Evolutionary conservation across 495 filamentous ascomycete species (phyloP), one percentile per base, ranked within the genome.

Genomic region (Talaromyces stipitatus): DNA sequence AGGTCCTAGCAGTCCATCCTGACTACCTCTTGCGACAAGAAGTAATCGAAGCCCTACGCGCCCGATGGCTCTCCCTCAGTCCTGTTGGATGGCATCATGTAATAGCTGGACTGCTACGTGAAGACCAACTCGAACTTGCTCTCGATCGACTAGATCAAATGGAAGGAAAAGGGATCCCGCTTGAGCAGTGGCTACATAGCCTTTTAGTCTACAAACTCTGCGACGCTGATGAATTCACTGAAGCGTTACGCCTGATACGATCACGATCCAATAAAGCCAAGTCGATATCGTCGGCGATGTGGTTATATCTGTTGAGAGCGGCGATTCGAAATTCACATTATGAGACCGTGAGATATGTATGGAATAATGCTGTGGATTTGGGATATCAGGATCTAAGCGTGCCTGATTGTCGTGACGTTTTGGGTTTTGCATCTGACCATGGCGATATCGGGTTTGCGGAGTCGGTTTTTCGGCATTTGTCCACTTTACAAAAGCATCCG

Each of bases 1-100:
- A 91, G 83, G 82, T 82, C 5, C 81, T 92, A 22, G 83, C 90
- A 12, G 82, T 95, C 22, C 91, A 96, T 67, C 91, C 92, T 1
- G 85, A 97, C 68, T 91, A 94, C 60, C 43, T 91, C 1, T 74
- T 91, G 10, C 85, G 91, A 22, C 75, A 78, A 32, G 75, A 85
- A 28, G 75, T 95, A n/a, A 69, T 97, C 23, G 66, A 76, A 43
- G 83, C 83, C 20, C 71, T 82, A 41, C 80, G 81, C 63, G 75
- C 82, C 56, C 71, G 84, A 58, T 94, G 89, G 86, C 80, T 89
- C 43, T 70, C 73, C 2, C 66, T 95, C 23, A 83, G 78, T 6
- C 75, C 76, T 8, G 76, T 82, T 20, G 90, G 84, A 14, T 84
- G 78, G 72, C 78, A 85, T 64, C 80, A 82, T 66, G 78, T 96